These are phyloP conservation scores for Diophrys sp. DNA, from an alignment of 73 alveolate species.

Conservation along the genomic window DNA sequence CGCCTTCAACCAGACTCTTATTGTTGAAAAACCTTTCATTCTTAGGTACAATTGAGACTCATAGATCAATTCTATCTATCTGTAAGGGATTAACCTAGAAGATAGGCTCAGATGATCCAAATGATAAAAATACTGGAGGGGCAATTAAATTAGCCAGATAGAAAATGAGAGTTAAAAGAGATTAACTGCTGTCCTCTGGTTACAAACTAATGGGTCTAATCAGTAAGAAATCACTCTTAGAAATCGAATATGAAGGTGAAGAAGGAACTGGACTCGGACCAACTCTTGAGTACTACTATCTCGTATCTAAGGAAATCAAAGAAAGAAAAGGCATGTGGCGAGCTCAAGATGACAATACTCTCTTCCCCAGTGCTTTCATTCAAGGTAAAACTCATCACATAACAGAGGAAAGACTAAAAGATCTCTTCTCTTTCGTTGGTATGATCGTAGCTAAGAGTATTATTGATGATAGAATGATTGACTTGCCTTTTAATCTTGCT, in stretches of 20 bases:
- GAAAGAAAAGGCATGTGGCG: constrained; percentile 65
- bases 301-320: constrained; percentile 63
- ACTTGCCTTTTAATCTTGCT: constrained; percentile 73
- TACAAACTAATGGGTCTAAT: constrained; percentile 25
- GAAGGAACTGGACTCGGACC: constrained; percentile 96
- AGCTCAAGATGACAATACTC: constrained; percentile 69
- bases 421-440: constrained; percentile 75
- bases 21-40: too few species aligned
- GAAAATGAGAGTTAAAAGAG: constrained; percentile 45
- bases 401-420: constrained; percentile 47
- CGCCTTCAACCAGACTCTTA: too few species aligned
- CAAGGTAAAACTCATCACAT: constrained; percentile 24
- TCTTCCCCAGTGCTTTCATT: constrained; percentile 77
- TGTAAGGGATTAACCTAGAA: too few species aligned
- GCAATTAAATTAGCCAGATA: constrained; percentile 33
- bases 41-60: too few species aligned
- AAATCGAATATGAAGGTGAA: constrained; percentile 81
- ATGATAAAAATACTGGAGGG: constrained; percentile 22
- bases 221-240: constrained; percentile 58
- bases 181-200: constrained; percentile 32
- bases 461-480: constrained; percentile 91
- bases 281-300: constrained; percentile 83
- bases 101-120: constrained; percentile 19
- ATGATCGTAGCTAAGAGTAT: constrained; percentile 87
- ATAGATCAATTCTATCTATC: too few species aligned